phyloP scores from a whole-genome alignment of 2,329 filamentous ascomycete genomes.

The Teratosphaeria epicoccoides region DNA sequence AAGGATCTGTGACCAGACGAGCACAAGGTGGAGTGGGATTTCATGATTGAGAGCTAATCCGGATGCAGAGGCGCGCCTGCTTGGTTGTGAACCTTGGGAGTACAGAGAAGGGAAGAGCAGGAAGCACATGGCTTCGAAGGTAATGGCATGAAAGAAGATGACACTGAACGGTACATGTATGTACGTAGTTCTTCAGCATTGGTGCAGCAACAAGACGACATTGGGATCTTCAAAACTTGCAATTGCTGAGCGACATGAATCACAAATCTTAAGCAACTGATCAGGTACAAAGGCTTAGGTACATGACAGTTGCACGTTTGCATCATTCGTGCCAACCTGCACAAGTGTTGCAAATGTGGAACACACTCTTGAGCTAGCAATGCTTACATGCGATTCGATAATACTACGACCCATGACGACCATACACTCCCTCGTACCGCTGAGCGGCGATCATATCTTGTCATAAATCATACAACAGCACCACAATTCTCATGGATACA shows the following conservation, averaged over 20 bases:
- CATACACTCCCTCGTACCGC: no score
- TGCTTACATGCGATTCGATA: no score
- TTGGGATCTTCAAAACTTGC: background rate
- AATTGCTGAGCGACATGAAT: background rate
- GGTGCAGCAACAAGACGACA: background rate
- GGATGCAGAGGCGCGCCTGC: background rate
- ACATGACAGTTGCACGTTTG: background rate
- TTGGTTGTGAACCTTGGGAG: background rate
- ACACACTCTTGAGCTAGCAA: background rate
- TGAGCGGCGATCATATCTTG: no score
- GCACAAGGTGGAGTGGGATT: background rate
- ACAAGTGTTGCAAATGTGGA: background rate
- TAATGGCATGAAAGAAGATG: no score
- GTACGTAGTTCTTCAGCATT: no score
- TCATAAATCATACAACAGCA: no score
- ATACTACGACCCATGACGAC: no score
- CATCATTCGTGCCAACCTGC: background rate
- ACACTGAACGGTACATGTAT: no score
- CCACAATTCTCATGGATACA: no score
- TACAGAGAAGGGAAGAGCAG: background rate
- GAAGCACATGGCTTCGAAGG: background rate
- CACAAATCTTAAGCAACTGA: background rate
- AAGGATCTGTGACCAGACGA: background rate
- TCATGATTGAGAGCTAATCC: background rate
- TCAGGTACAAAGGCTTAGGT: background rate